Evolutionary conservation across 2,329 filamentous ascomycete species (phyloP).

Genomic region (Tympanopsis confertula): DNA sequence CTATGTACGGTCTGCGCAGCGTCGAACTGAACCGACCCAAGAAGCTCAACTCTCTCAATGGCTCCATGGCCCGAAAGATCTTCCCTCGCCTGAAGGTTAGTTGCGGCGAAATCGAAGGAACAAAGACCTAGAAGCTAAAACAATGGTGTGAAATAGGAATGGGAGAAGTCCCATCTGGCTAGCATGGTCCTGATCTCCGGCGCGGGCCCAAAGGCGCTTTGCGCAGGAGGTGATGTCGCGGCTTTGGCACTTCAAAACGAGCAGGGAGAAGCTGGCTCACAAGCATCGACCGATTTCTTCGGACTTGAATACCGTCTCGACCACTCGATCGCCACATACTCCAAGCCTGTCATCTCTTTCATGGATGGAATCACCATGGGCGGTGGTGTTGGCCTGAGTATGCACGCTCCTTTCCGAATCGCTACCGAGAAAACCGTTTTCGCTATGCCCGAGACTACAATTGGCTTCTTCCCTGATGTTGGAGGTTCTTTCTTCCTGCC

Average conservation of each 20-base stretch:
- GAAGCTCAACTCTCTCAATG: slow-evolving; percentile 86
- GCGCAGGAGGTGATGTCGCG: slow-evolving; percentile 83
- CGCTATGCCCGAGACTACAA: slow-evolving; percentile 96
- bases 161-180: slow-evolving; percentile 87
- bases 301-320: slow-evolving; percentile 91
- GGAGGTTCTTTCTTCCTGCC: slow-evolving; percentile 94
- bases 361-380: slow-evolving; percentile 99
- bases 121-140: background rate
- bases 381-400: slow-evolving; percentile 83
- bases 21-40: slow-evolving; percentile 87
- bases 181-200: slow-evolving; percentile 90
- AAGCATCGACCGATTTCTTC: slow-evolving; percentile 75
- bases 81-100: slow-evolving; percentile 52
- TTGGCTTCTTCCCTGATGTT: slow-evolving; percentile 97
- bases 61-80: slow-evolving; percentile 92
- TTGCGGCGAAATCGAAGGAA: background rate
- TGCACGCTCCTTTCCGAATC: slow-evolving; percentile 92
- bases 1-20: slow-evolving; percentile 76
- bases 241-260: slow-evolving; percentile 66
- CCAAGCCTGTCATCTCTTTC: slow-evolving; percentile 85
- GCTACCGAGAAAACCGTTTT: slow-evolving; percentile 92
- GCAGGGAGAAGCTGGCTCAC: slow-evolving; percentile 56
- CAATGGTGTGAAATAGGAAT: slow-evolving; percentile 55
- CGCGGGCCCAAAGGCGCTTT: slow-evolving; percentile 73
- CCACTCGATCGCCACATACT: slow-evolving; percentile 86